Percentiles rank a stretch among this genome's conserved stretches.
phyloP scores from a whole-genome alignment of 176 grass and related monocot species.

The Triticum timopheevii region DNA sequence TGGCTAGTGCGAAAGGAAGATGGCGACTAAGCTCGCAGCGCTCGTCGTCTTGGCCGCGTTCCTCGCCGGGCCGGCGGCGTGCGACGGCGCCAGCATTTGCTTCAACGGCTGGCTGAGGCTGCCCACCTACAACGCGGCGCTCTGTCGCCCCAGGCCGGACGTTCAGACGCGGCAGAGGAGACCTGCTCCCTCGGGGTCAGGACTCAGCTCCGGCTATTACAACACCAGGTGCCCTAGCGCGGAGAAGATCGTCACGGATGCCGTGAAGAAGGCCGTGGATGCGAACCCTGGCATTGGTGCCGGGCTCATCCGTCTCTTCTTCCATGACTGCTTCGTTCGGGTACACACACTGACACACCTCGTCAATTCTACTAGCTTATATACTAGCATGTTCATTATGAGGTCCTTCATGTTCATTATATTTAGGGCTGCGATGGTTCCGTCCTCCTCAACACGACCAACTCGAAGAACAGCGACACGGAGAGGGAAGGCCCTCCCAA shows the following conservation, averaged over 20 bases:
- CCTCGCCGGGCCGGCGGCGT: background rate
- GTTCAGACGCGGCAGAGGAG: background rate
- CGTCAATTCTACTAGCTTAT: background rate
- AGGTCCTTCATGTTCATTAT: background rate
- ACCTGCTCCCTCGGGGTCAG: background rate
- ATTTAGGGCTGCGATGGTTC: background rate
- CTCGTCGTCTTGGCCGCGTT: background rate
- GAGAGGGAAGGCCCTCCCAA: background rate
- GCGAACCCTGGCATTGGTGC: background rate
- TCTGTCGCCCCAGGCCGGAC: background rate
- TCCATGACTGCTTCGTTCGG: background rate
- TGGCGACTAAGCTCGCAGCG: background rate
- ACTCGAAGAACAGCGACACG: background rate
- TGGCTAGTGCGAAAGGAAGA: background rate
- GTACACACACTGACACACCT: background rate
- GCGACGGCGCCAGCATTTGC: background rate
- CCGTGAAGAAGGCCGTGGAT: background rate
- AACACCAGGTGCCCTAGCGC: background rate
- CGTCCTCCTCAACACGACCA: background rate
- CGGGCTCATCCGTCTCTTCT: background rate
- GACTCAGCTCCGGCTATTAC: background rate
- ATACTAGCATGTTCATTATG: background rate
- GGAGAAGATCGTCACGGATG: background rate
- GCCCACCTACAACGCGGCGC: background rate
- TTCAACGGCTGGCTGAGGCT: background rate